A percentile compares a stretch with the other conserved stretches of the same genome.
phyloP scores from a whole-genome alignment of 495 filamentous ascomycete species.

The Penicillium paradoxum region DNA sequence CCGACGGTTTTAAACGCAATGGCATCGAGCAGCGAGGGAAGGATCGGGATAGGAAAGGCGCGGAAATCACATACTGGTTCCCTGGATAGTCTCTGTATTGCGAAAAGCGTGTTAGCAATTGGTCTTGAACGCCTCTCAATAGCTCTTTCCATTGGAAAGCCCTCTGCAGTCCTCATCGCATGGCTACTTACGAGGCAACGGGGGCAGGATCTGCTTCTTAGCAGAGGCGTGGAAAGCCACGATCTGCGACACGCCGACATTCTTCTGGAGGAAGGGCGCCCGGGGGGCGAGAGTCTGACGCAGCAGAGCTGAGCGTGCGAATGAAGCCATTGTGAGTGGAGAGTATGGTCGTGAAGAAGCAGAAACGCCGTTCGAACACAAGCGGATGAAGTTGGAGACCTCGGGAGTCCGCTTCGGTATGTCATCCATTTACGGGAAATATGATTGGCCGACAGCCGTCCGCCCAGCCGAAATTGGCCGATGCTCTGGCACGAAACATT shows the following conservation, averaged over 20 bases:
- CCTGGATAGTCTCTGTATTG: constrained; percentile 63
- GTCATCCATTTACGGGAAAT: constrained; percentile 37
- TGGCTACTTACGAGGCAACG: constrained; percentile 57
- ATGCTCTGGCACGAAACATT: constrained; percentile 26
- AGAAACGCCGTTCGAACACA: constrained; percentile 23
- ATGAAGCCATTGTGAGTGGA: constrained; percentile 38
- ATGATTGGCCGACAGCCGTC: constrained; percentile 40
- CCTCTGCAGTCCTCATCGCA: not conserved
- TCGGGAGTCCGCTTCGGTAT: constrained; percentile 45
- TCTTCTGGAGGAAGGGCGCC: constrained; percentile 35
- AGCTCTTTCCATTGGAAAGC: not conserved
- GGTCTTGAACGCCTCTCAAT: not conserved
- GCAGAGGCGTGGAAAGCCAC: constrained; percentile 71
- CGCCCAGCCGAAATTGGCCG: constrained; percentile 46
- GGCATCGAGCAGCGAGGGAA: not conserved
- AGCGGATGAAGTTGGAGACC: constrained; percentile 37
- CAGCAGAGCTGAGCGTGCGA: constrained; percentile 39
- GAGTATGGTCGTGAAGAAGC: constrained; percentile 21
- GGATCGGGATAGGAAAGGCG: constrained; percentile 6
- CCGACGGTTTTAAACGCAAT: not conserved
- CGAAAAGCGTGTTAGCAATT: constrained; percentile 22
- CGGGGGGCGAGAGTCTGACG: constrained; percentile 37
- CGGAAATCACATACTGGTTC: constrained; percentile 60
- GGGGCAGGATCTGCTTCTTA: constrained; percentile 62
- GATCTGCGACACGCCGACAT: constrained; percentile 42